phyloP scores from a whole-genome alignment of 805 yeast species.

The Nakazawaea sp. region DNA sequence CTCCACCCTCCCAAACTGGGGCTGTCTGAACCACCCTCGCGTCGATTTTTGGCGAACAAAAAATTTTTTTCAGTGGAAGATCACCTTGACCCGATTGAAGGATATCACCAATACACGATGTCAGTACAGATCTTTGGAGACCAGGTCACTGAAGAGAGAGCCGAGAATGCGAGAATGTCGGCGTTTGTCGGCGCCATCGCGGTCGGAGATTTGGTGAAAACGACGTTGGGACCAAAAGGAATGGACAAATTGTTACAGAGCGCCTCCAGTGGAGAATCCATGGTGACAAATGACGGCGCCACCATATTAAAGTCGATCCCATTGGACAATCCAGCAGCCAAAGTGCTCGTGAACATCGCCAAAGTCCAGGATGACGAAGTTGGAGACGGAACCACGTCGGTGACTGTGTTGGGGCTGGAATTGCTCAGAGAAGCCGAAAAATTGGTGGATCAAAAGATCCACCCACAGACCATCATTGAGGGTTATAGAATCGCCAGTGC shows the following conservation, averaged over 20 bases:
- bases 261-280: conserved; percentile 67
- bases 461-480: conserved; percentile 95
- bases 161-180: conserved; percentile 95
- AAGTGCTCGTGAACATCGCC: conserved; percentile 88
- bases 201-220: conserved; percentile 93
- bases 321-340: conserved; percentile 95
- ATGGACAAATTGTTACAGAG: conserved; percentile 95
- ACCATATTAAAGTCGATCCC: conserved; percentile 92
- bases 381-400: conserved; percentile 98
- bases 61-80: no score
- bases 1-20: no score
- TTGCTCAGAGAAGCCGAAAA: conserved; percentile 90
- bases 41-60: no score
- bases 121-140: conserved; percentile 94
- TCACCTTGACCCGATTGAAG: no score
- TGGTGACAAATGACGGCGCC: conserved; percentile 98
- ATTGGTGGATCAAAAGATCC: conserved; percentile 86
- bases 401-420: conserved; percentile 87
- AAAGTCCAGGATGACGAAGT: conserved; percentile 98
- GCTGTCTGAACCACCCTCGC: no score
- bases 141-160: conserved; percentile 96
- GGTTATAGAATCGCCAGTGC: conserved; percentile 87
- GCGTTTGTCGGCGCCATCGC: conserved; percentile 99
- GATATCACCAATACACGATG: conserved; percentile 19
- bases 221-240: conserved; percentile 96